Base-by-base conservation (phyloP, 805 yeast genomes). In the Ascoidea tarda region DNA sequence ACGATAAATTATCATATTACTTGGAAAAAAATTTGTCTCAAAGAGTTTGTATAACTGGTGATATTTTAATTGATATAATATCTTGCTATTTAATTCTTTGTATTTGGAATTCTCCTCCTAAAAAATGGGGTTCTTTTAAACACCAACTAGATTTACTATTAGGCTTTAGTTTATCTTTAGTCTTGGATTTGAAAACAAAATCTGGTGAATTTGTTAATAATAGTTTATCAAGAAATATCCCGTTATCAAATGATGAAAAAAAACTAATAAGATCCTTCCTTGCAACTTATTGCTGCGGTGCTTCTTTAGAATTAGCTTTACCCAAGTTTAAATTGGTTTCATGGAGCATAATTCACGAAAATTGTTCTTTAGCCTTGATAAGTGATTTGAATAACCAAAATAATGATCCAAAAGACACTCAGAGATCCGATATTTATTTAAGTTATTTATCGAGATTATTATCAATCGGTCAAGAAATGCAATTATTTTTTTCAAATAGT, bases 91-190 rank as follows among this genome's bases (percentile, higher is more conserved):
- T 75, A 52, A 66, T 74, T 1, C 59, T 76, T 8, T 74, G 79
- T 5, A 58, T 74, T 5, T 77, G 82, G 82, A 72, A 75, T 50
- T 66, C 76, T 4, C 81, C 81, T 1, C 78, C 81, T 5, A 66
- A 69, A 44, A 70, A 69, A 57, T 69, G 75, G 67, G 79, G 79
- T 10, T 74, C 78, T 28, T 77, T 71, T 62, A 75, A 73, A 54
- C 77, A 74, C 59, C 81, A 76, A 58, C 67, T 77, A 62, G 71
- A 73, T 57, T 59, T 76, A 32, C 58, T 77, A 56, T 69, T 70
- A 49, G 76, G 77, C 2, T 65, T 70, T 51, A 69, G 69, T 55
- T 59, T 77, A 38, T 66, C 76, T 2, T 58, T 77, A 38, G 77
- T 81, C 58, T 65, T 76, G n/a, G 80, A 76, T 54, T 60, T 75